These are phyloP conservation scores for Zea luxurians DNA, from an alignment of 176 grass and related monocot genomes.

Conservation along the genomic window DNA sequence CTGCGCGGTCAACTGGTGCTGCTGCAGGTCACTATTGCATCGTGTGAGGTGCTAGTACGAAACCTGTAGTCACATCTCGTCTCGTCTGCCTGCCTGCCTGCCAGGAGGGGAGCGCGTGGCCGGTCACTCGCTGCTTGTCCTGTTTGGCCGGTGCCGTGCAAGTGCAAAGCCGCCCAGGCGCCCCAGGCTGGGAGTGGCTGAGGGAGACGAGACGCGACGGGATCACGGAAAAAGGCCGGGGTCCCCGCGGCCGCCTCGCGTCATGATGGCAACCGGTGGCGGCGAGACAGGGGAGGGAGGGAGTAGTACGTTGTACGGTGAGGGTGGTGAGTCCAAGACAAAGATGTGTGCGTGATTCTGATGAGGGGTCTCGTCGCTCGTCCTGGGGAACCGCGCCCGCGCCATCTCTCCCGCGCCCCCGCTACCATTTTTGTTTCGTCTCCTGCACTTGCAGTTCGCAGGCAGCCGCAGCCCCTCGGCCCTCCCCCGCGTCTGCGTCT, in stretches of 20 bases:
- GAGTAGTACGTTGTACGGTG: not conserved
- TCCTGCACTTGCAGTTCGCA: too few relatives aligned
- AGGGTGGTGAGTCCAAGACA: slow-evolving; percentile 39
- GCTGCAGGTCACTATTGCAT: slow-evolving; percentile 3
- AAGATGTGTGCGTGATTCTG: slow-evolving; percentile 61
- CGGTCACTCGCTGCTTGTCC: not conserved
- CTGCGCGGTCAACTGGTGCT: not conserved
- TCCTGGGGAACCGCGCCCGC: slow-evolving; percentile 52
- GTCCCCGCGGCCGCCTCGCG: not conserved
- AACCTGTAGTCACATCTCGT: slow-evolving; percentile 15
- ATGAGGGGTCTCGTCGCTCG: not conserved
- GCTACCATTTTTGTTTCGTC: slow-evolving; percentile 7
- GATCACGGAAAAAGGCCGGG: slow-evolving; percentile 44
- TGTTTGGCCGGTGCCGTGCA: not conserved
- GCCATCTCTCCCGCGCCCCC: not conserved
- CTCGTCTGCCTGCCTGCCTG: not conserved
- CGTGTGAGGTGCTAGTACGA: not conserved
- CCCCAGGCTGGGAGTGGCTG: not conserved
- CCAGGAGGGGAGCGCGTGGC: not conserved
- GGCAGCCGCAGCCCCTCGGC: too few relatives aligned
- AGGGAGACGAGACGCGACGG: not conserved
- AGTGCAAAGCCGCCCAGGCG: not conserved
- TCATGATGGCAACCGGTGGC: slow-evolving; percentile 35
- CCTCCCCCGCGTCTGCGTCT: too few relatives aligned
- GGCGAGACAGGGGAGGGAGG: not conserved